Conservation (phyloP, 225 moss, liverwort and hornwort genomes). For the Marchantia paleacea region DNA sequence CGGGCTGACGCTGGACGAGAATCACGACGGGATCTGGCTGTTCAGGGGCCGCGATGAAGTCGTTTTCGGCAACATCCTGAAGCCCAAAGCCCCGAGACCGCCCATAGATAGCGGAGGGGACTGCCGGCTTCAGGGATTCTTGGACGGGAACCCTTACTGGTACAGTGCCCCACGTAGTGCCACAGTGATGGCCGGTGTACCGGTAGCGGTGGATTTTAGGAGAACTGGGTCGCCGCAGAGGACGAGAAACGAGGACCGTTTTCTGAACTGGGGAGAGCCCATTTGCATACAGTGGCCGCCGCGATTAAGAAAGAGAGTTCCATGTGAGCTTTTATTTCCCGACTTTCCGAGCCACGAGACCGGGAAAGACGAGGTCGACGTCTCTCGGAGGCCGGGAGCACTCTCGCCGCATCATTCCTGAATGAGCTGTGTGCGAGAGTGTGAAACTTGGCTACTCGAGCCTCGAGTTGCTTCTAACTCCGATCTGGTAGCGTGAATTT, state of each 20-base stretch:
- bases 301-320: neutral
- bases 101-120: no score
- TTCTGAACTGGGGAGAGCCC: neutral
- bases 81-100: neutral
- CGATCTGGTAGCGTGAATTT: no score
- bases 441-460: no score
- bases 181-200: no score
- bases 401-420: no score
- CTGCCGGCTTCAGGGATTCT: neutral
- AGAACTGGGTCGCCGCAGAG: no score
- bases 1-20: neutral
- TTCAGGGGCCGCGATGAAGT: constrained; percentile 17
- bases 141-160: neutral
- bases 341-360: constrained; percentile 5
- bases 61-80: neutral
- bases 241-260: neutral
- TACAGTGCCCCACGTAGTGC: neutral
- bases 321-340: neutral
- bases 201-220: neutral
- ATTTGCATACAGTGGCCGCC: neutral
- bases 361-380: neutral
- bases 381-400: no score
- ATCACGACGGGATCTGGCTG: neutral
- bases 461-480: no score
- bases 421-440: no score